Base-by-base conservation (phyloP, 1,139 yeast genomes). In the Protomyces pachydermus region DNA sequence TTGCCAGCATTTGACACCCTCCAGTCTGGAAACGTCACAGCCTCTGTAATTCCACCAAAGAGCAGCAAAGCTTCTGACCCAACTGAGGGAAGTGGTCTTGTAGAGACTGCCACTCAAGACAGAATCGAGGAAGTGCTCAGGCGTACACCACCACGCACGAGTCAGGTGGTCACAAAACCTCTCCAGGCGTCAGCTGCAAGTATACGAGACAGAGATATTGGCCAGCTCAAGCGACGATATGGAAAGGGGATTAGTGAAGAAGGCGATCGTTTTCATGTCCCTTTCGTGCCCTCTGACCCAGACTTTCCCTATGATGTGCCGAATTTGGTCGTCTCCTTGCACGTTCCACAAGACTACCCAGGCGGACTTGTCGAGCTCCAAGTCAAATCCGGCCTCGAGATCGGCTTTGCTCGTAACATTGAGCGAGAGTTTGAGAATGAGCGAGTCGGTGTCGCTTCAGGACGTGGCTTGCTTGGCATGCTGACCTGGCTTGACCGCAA, bases 291-390 rank as follows among this genome's bases (percentile, higher is more conserved):
- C 0, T 79, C 86, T 0, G 93, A 86, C 71, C 91, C 91, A 0
- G 88, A 86, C 51, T 87, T 87, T 71, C 88, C 91, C 0, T 87
- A 80, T 71, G 89, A 85, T 66, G 73, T 87, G 37, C 80, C 79
- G 8, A 70, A 72, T 20, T 76, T 87, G 64, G 78, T 81, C 60
- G 70, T 87, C 39, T 80, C 82, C 62, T 73, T 87, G 56, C 75
- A 79, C 57, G 76, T 87, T 3, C 91, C 93, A 0, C 70, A 72
- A 1, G 75, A 74, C 35, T 87, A 85, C 70, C 91, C 91, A 0
- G 70, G 74, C 48, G 51, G 61, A 5, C 61, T 63, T 5, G 69
- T 69, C 6, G 68, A 68, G 6, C 71, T 79, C 46, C 61, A 66
- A 23, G 86, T 88, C 3, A 76, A 84, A 58, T 86, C 81, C 32